phyloP scores from a whole-genome alignment of 2,329 filamentous ascomycete species.

The Bipolaris bicolor region DNA sequence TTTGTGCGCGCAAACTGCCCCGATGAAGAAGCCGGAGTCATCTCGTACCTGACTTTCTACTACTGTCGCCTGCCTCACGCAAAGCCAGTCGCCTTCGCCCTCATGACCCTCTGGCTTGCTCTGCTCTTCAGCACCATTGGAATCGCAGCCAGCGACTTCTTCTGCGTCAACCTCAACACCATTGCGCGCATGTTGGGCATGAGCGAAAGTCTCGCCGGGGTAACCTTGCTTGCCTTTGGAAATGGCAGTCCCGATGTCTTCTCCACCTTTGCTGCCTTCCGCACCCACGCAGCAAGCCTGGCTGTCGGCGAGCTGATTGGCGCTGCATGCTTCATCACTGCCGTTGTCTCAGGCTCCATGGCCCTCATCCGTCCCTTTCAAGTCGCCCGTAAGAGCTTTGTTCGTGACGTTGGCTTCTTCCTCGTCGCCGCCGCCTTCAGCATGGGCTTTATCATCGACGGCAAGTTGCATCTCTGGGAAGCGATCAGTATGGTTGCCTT shows the following conservation, averaged over 20 bases:
- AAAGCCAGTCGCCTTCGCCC: conserved; percentile 76
- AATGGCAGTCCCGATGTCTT: conserved; percentile 99
- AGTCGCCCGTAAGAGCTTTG: conserved; percentile 86
- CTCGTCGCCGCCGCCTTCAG: conserved; percentile 84
- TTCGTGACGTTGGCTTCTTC: conserved; percentile 92
- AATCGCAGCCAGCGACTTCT: conserved; percentile 97
- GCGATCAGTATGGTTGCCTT: conserved; percentile 88
- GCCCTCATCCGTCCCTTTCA: conserved; percentile 93
- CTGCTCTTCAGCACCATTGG: conserved; percentile 96
- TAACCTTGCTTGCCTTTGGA: conserved; percentile 94
- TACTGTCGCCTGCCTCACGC: conserved; percentile 77
- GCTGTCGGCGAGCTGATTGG: conserved; percentile 94
- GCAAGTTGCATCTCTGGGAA: conserved; percentile 84
- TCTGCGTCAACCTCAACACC: conserved; percentile 94
- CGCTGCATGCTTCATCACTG: conserved; percentile 93
- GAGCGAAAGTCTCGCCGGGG: conserved; percentile 94
- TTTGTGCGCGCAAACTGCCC: conserved; percentile 83
- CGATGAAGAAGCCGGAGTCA: conserved; percentile 86
- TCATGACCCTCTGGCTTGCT: conserved; percentile 82
- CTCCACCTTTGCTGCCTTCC: conserved; percentile 97
- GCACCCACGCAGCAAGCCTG: conserved; percentile 94
- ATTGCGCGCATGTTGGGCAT: conserved; percentile 88
- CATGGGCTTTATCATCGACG: conserved; percentile 86
- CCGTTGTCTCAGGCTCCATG: conserved; percentile 96
- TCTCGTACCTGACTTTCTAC: conserved; percentile 88